These are phyloP conservation scores for Ramaria sp. DNA, from an alignment of 768 basidiomycete genomes.

Conservation along the genomic window DNA sequence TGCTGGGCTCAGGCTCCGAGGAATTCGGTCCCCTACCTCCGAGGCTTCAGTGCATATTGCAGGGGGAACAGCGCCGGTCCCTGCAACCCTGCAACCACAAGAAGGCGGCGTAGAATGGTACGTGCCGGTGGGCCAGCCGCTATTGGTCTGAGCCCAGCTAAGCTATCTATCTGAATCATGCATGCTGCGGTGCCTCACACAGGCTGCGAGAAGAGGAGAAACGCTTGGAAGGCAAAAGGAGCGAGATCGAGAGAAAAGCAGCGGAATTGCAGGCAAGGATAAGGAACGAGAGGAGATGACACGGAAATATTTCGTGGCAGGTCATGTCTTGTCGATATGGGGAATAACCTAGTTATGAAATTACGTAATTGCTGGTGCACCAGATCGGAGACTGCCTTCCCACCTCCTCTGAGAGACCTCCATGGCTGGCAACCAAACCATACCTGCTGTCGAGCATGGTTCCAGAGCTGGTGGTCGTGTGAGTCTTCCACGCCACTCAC, in stretches of 20 bases:
- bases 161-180: too few species aligned
- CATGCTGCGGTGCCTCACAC: neutral
- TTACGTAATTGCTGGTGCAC: neutral
- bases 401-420: too few species aligned
- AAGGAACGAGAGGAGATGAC: neutral
- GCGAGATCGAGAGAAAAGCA: neutral
- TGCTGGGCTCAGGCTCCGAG: neutral
- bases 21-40: neutral
- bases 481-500: too few species aligned
- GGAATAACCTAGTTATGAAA: neutral
- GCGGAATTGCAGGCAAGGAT: neutral
- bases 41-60: neutral
- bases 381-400: too few species aligned
- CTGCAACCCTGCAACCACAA: neutral
- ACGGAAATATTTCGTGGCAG: neutral
- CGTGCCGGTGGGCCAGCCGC: neutral
- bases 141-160: neutral
- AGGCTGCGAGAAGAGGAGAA: conserved; percentile 1
- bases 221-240: neutral
- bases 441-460: too few species aligned
- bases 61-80: neutral
- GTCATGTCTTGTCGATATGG: too few species aligned
- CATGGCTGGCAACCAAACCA: too few species aligned
- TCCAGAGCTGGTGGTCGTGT: too few species aligned
- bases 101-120: neutral